These are phyloP conservation scores for Microsporum ferrugineum DNA, from an alignment of 2,329 filamentous ascomycete genomes.

Conservation along the genomic window DNA sequence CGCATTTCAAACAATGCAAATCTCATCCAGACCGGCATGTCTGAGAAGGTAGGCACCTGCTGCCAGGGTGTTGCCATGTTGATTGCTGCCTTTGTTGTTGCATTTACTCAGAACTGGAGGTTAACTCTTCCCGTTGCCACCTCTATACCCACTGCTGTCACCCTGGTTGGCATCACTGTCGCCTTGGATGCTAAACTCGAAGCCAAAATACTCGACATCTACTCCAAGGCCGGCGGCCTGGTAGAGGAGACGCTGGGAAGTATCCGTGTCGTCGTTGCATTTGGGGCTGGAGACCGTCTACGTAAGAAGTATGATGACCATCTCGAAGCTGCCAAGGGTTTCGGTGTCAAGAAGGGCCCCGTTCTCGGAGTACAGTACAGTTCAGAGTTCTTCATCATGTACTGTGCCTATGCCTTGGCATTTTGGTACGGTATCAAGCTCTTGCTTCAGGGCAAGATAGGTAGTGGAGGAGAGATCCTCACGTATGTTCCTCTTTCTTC, in stretches of 20 bases:
- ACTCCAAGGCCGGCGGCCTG: constrained; percentile 19
- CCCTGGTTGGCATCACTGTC: constrained; percentile 18
- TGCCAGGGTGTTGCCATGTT: constrained; percentile 18
- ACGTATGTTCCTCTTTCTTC: constrained; percentile 14
- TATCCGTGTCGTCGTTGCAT: constrained; percentile 41
- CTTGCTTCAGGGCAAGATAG: constrained; percentile 17
- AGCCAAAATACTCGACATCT: constrained; percentile 26
- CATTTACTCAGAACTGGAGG: constrained; percentile 34
- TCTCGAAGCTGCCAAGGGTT: constrained; percentile 17
- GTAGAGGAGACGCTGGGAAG: constrained; percentile 43
- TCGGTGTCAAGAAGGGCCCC: constrained; percentile 21
- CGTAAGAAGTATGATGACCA: constrained; percentile 21
- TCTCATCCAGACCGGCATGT: constrained; percentile 15
- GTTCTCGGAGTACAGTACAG: constrained; percentile 23
- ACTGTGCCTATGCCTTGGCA: constrained; percentile 24
- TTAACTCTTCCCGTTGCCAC: constrained; percentile 36
- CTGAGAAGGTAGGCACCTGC: constrained; percentile 16
- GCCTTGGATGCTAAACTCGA: constrained; percentile 18
- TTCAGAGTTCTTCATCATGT: constrained; percentile 23
- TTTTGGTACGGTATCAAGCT: constrained; percentile 27
- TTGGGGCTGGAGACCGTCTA: constrained; percentile 28
- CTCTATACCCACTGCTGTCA: constrained; percentile 36
- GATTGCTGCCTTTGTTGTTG: constrained; percentile 32
- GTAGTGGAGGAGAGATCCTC: constrained; percentile 19
- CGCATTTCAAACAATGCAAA: constrained; percentile 18